Percentiles rank a stretch among this genome's conserved stretches.
phyloP scores from a whole-genome alignment of 1,284 basidiomycete species.

The Heterobasidion irregulare region DNA sequence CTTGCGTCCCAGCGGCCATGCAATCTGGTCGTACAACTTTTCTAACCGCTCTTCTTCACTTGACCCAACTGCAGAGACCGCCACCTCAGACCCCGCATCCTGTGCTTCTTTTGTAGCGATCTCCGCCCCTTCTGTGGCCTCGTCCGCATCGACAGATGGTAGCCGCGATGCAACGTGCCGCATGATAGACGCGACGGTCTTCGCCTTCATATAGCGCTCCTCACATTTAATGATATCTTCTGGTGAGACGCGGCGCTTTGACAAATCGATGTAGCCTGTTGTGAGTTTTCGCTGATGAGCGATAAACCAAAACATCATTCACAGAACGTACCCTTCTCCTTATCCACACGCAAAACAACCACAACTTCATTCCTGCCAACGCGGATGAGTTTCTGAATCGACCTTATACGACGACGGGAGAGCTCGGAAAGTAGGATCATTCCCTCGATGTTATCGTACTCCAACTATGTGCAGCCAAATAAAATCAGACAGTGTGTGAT shows the following conservation, averaged over 20 bases:
- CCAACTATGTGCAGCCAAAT: conserved; percentile 52
- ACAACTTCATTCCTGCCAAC: conserved; percentile 99
- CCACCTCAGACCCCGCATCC: conserved; percentile 38
- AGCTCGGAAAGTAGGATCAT: conserved; percentile 99
- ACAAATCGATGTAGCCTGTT: conserved; percentile 95
- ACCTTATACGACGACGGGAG: conserved; percentile 92
- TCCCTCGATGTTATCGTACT: conserved; percentile 98
- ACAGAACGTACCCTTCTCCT: conserved; percentile 82
- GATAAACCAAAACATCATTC: neutral
- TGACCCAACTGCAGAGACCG: conserved; percentile 28
- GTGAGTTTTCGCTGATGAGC: neutral
- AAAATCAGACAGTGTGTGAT: neutral
- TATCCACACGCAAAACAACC: conserved; percentile 96
- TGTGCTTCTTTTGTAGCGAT: conserved; percentile 32
- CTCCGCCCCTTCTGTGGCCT: conserved; percentile 15
- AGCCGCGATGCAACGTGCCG: conserved; percentile 90
- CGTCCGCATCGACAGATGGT: conserved; percentile 34
- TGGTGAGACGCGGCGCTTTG: conserved; percentile 97
- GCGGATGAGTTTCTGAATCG: conserved; percentile 96
- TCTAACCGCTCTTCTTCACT: conserved; percentile 75
- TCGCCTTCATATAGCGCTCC: conserved; percentile 97
- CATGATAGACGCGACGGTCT: conserved; percentile 90
- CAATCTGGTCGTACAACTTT: conserved; percentile 84
- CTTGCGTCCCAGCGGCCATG: conserved; percentile 88
- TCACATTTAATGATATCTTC: conserved; percentile 99